These are phyloP conservation scores for Spizellomyces sp. DNA, from an alignment of 192 early-diverging fungal species.

Conservation along the genomic window DNA sequence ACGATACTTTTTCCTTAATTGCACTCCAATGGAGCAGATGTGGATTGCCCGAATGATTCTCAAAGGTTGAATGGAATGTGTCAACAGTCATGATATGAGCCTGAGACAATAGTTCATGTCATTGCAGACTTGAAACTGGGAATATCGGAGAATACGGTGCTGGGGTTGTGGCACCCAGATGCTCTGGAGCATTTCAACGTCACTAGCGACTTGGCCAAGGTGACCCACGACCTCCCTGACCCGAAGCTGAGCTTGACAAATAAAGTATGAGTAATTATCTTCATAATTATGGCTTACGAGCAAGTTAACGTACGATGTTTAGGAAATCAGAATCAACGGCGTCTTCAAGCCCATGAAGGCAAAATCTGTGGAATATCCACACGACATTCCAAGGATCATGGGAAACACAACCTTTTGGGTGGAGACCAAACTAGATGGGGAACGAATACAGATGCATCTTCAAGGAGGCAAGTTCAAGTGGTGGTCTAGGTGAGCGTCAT, in stretches of 20 bases:
- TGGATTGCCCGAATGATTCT: constrained; percentile 79
- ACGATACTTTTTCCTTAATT: constrained; percentile 54
- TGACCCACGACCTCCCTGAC: constrained; percentile 59
- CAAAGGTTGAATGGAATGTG: constrained; percentile 51
- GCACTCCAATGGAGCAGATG: constrained; percentile 69
- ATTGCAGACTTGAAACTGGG: constrained; percentile 68
- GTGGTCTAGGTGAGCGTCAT: constrained; percentile 27
- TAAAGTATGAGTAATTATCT: constrained; percentile 43
- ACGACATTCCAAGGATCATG: constrained; percentile 50
- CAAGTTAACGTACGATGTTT: too few species aligned
- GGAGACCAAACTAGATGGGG: constrained; percentile 84
- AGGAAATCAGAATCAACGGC: constrained; percentile 1
- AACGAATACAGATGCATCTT: constrained; percentile 73
- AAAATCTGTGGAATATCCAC: constrained; percentile 50
- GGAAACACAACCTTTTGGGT: constrained; percentile 65
- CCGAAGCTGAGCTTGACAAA: constrained; percentile 21
- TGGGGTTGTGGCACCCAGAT: constrained; percentile 69
- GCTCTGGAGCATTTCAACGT: constrained; percentile 70
- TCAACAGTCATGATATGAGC: not conserved
- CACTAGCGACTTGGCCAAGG: constrained; percentile 61
- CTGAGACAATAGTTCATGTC: not conserved
- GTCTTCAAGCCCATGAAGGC: constrained; percentile 75
- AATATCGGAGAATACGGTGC: constrained; percentile 70
- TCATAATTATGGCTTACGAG: constrained; percentile 32
- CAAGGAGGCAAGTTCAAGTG: constrained; percentile 62